phyloP scores from a whole-genome alignment of 306 rosid genomes.

The Herpetospermum pedunculosum region DNA sequence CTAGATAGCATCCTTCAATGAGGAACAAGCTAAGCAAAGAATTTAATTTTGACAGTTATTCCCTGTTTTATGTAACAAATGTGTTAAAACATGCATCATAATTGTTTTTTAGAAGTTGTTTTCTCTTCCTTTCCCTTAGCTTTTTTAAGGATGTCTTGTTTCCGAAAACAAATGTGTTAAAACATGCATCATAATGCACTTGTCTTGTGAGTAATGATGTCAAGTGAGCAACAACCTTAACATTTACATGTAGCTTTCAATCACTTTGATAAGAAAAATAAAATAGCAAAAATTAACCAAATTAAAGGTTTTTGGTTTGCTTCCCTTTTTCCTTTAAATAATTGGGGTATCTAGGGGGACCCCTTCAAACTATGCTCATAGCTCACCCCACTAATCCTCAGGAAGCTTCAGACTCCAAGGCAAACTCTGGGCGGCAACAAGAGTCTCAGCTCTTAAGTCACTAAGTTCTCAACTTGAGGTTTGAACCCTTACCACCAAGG shows the following conservation, averaged over 20 bases:
- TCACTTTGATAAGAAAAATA: no score
- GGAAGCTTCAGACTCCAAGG: background rate
- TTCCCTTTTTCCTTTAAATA: background rate
- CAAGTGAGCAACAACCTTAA: background rate
- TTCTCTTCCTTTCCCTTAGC: background rate
- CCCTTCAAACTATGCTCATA: background rate
- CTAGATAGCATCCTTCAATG: background rate
- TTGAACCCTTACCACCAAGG: background rate
- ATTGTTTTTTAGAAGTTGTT: background rate
- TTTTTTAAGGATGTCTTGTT: background rate
- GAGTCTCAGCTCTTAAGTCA: background rate
- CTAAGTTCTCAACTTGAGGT: background rate
- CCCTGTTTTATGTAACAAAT: background rate
- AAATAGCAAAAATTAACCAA: background rate
- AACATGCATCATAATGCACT: no score
- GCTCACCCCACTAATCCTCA: background rate
- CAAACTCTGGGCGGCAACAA: background rate
- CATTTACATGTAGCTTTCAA: background rate
- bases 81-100: background rate
- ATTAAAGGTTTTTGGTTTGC: background rate
- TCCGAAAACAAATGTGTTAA: background rate
- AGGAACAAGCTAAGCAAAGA: background rate
- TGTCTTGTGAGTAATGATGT: background rate
- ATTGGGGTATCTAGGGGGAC: background rate
- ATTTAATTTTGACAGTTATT: background rate